Base-by-base conservation (phyloP, 163 green algal species). In the Picocystis sp. region DNA sequence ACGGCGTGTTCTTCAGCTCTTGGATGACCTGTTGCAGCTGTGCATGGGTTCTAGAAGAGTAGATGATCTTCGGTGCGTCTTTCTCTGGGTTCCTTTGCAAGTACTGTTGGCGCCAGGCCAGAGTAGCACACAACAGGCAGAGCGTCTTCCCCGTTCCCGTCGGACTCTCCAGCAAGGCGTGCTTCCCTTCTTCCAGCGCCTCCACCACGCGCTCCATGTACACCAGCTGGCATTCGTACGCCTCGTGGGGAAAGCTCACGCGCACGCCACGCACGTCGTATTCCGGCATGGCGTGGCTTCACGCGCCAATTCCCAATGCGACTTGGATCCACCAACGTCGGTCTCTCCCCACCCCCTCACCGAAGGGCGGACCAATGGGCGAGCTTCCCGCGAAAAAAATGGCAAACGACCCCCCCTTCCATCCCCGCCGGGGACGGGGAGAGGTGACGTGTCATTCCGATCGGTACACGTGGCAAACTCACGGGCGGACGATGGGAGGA, bases 1-100 rank as follows among this genome's bases (percentile, higher is more conserved):
- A 73, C 17, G 11, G 11, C 35, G 65, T 73, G 6, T 34, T 22
- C 19, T 60, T 59, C 25, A 73, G 62, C 50, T 73, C 65, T 22
- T 58, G 43, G 24, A 12, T 84, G 33, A 94, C 85, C 63, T 97
- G 89, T 13, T 77, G 72, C 48, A 97, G 82, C 76, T 97, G 89
- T 43, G 74, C 83, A 65, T 97, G 89, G 2, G 89, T 97, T 29
- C 89, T 76, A 1, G 80, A 92, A 17, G 82, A 78, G 65, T 97
- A 97, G 47, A 87, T 81, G 43, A 97, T 87, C 0, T 65, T 62
- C 3, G 79, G 80, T 1, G 74, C 45, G 25, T 57, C 38, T 14
- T 21, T 33, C 34, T 5, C 13, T n/a, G 48, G 19, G 15, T 38
- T 23, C 12, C 43, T 54, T 13, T 54, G 17, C 17, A 23, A 11